Evolutionary conservation across 73 alveolate species (phyloP), one percentile per base, ranked within the genome.

Genomic region (Paramecium sonneborni): DNA sequence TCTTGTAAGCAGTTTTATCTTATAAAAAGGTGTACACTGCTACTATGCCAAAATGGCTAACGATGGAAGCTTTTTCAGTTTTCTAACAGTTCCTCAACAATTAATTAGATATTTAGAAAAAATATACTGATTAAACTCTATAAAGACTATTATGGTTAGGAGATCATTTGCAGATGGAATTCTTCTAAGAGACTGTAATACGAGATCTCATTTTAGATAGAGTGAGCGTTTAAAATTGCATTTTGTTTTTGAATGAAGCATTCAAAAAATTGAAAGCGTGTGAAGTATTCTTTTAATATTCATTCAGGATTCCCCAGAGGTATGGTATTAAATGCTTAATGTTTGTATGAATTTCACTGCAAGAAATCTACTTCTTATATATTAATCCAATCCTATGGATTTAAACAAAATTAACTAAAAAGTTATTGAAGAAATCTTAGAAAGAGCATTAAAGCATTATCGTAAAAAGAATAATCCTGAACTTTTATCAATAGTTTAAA

Each of bases 321-420:
- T 88, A 5, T 88, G 94, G 94, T 88, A 88, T 37, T 37, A 43
- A 85, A 76, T 88, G 87, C 43, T 88, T 28, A 88, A 88, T 70
- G 76, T 82, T 12, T 76, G 94, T 37, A 88, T 88, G 94, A 88
- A 88, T 34, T 88, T 43, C 67, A 88, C 94, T 15, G 94, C 94
- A 3, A 88, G 74, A 18, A 88, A 88, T 72, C 46, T 88, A 32
- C n/a, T 70, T 30, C 74, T 44, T 6, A 88, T 88, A 10, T 70
- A 69, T 44, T 57, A 88, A 69, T 41, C 85, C 14, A 69, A 86
- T 41, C 93, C 86, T 8, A 62, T 69, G 37, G 91, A 70, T 44
- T 37, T 88, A 26, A 32, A 35, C 9, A 88, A 88, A 28, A 88
- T 88, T 15, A 88, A 88, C 18, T 12, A 70, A 30, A 88, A 88